Base-by-base conservation (phyloP, 192 early-diverging fungal genomes). In the Thoreauomyces humboldtii region DNA sequence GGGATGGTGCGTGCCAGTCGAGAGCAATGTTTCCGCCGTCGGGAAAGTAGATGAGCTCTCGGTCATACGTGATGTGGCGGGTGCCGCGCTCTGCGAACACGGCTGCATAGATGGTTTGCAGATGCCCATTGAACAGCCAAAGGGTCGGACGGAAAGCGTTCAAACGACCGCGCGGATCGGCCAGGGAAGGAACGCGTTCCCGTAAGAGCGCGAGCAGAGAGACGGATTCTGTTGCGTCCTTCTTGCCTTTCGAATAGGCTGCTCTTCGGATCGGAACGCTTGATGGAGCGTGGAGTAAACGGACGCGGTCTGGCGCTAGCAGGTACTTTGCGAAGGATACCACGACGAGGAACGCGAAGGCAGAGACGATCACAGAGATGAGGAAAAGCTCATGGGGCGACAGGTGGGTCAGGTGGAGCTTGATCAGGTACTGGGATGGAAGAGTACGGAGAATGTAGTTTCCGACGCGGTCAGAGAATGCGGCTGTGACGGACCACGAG, bases 21-120 rank as follows among this genome's bases (percentile, higher is more conserved):
- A 96, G 67, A 1, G 92, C 81, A 44, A 93, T 75, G 32, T 87
- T 83, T 45, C 96, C 96, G 17, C 93, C 93, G 71, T 98, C 93
- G 14, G 83, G 78, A 12, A 90, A 44, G 33, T 75, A 60, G n/a
- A 85, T 54, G 12, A 82, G 65, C 54, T 88, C 84, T 48, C 81
- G 73, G 41, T 65, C 75, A 59, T 88, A 93, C n/a, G 73, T 58
- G 19, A 88, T 77, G 22, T 68, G 38, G 34, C 80, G 62, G 9
- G 50, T 52, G 0, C 70, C 52, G 33, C 66, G 70, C 54, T 60
- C 54, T 71, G 67, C 53, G 56, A 68, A 55, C 15, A 81, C 67
- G 36, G 86, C 76, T 37, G 88, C 86, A 55, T 77, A 85, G 31
- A 82, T 74, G n/a, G 92, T 94, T 69, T 94, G 92, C 33, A 91